Base-by-base conservation (phyloP, 805 yeast species). In the Peterozyma toletana region DNA sequence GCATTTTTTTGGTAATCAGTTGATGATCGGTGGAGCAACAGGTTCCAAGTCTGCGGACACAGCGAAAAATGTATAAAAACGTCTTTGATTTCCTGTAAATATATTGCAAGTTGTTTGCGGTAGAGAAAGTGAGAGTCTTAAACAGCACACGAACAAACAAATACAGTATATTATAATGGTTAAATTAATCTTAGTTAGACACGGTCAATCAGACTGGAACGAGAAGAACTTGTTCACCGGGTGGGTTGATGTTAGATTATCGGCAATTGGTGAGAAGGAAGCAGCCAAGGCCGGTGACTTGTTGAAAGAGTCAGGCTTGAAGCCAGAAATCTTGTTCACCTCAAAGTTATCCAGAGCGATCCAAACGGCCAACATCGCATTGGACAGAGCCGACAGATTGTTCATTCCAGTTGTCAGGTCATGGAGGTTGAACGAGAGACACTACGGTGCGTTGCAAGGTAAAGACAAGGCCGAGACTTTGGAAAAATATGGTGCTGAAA, bases 131-230 rank as follows among this genome's bases (percentile, higher is more conserved):
- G 27, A 4, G 7, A 21, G 7, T 21, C 7, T 4, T 21, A 21
- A 21, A 21, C 27, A 21, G 27, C 7, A 5, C 7, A 21, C 27
- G 7, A 7, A 21, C 7, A 7, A 21, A 21, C 4, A 21, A 21
- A 21, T n/a, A n/a, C n/a, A n/a, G n/a, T n/a, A 21, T 21, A 21
- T 21, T 7, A 21, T 7, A 7, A 62, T 62, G 47, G 62, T 54
- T 48, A 88, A 86, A 70, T 77, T 90, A 69, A 81, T 90, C 64
- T 77, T 90, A 65, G 89, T 91, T 57, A 90, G 98, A 78, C 98
- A 90, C 90, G 98, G 98, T 61, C 96, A 91, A 78, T 86, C 96
- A 73, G 97, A 87, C 70, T 90, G 98, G 98, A 90, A 90, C 71
- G 96, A 88, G 71, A 87, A 88, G 77, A 91, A 90, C 80, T 77